Base-by-base conservation (phyloP, 176 grass and related monocot species). In the Lolium perenne region DNA sequence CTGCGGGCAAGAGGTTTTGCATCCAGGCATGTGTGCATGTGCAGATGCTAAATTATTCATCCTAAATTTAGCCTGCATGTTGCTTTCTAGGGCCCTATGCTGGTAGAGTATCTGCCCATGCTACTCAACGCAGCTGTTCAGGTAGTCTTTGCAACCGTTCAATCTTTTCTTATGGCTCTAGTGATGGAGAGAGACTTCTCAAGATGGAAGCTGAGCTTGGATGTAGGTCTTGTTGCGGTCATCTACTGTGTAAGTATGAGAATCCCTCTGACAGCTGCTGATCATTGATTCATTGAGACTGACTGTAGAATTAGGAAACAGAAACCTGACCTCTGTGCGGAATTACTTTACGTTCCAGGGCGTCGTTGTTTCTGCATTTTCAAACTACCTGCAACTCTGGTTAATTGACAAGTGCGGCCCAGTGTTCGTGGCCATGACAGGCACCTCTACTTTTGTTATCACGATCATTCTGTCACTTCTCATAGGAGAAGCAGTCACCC, bases 151-250 rank as follows among this genome's bases (percentile, higher is more conserved):
- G 77, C 83, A 17, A 41, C 74, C 16, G 66, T 85, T 63, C 94
- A 95, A 53, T 77, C 86, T 16, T 89, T 95, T 87, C 83, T 95
- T n/a, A 87, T 93, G 9, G 86, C 89, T 71, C 46, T 93, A 47
- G 74, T 74, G 16, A 69, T 93, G 61, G 91, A 93, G 79, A 89
- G 94, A 60, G 91, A 91, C 55, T 85, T 93, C 21, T 91, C 94
- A 56, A 82, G 78, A 73, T 95, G 91, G 88, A 93, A 91, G 82
- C 59, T 95, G 38, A 18, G 62, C 9, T 76, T 89, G 18, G 64
- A 91, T 74, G 21, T 93, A 57, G 14, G 76, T 7, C 91, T 91
- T 68, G 51, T 87, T 3, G 51, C 84, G 0, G 64, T 89, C 7
- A 3, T 89, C 10, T 95, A 91, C 64, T 77, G 59, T 59, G 86